Evolutionary conservation across 148 eudicot species (phyloP), one percentile per base, ranked within the genome.

Genomic region (Camellia sinensis): DNA sequence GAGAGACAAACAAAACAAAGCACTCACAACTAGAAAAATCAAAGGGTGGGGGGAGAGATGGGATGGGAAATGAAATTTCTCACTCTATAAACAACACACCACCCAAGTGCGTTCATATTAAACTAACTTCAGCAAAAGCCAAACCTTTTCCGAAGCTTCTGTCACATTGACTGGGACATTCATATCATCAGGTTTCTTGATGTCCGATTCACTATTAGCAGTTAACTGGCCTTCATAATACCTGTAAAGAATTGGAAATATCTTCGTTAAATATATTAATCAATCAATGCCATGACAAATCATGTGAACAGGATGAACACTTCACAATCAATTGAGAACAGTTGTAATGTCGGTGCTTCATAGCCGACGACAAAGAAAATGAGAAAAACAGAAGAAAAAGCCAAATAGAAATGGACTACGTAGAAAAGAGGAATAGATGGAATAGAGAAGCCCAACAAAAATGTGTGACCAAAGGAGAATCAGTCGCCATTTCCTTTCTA

Each of bases 141-240:
- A 43, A 68, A 79, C 81, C 81, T 79, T 64, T 61, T 71, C 46
- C 22, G 81, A 57, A 70, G 81, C 81, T 71, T 59, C 61, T 11
- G 13, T 62, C 50, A 60, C 67, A 37, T 61, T 43, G 22, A 43
- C 69, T 19, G 21, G 29, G 15, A 50, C 17, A 9, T n/a, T 71
- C 22, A 11, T 29, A 45, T 2, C 76, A 56, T 61, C 57, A 10
- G 37, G n/a, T 53, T 79, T 73, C 57, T 79, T 73, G 2, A 46
- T 41, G 52, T 79, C 73, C 9, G 43, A 29, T 53, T 71, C 81
- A 45, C 54, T 29, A 41, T 71, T 46, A 79, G 17, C 44, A 69
- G 81, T 69, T 53, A 71, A 60, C 46, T 79, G 64, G 17, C 75
- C 81, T 79, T 79, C 68, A 61, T 70, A 79, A 40, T 79, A 79